Base-by-base conservation (phyloP, 2,329 filamentous ascomycete genomes). In the Keithomyces neogunnii region DNA sequence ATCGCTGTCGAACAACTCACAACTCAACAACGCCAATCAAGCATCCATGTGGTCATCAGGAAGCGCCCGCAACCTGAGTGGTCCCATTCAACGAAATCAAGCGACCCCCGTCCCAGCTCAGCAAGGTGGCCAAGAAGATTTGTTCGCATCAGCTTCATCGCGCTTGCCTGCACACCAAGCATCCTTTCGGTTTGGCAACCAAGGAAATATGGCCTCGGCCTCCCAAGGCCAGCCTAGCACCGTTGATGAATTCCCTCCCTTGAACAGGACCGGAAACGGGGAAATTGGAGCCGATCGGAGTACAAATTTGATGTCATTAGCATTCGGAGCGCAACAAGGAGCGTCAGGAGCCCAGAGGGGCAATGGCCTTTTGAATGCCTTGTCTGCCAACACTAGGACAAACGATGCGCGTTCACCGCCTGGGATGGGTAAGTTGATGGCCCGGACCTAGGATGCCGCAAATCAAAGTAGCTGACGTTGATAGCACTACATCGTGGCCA, bases 301-400 rank as follows among this genome's bases (percentile, higher is more conserved):
- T 30, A 67, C 71, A 29, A 76, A 66, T 56, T 56, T 82, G 50
- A 76, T 82, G 48, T 50, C 73, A 45, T 59, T 81, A 48, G 75
- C 74, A 5, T 82, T 84, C 53, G 74, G 73, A 40, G 66, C 73
- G 28, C 77, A 76, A 56, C 67, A 66, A 29, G 67, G 69, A 47
- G 63, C 68, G 4, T 55, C 64, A 31, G 60, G 57, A 51, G 65
- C 67, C 40, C 73, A 68, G 51, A 70, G 79, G 51, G 80, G 76
- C 10, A 85, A 85, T 60, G 81, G 81, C 7, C 69, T 85, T 39
- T 66, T 85, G 45, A 85, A 82, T 60, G 82, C 81, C 3, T 66
- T 85, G n/a, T 82, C 81, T 43, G 80, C 79, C 4, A 84, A 77
- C 55, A 76, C 68, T 52, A 72, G 80, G 50, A 65, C 73, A 36